Evolutionary conservation across 768 basidiomycete species (phyloP).

Genomic region (Cyclocybe aegerita): DNA sequence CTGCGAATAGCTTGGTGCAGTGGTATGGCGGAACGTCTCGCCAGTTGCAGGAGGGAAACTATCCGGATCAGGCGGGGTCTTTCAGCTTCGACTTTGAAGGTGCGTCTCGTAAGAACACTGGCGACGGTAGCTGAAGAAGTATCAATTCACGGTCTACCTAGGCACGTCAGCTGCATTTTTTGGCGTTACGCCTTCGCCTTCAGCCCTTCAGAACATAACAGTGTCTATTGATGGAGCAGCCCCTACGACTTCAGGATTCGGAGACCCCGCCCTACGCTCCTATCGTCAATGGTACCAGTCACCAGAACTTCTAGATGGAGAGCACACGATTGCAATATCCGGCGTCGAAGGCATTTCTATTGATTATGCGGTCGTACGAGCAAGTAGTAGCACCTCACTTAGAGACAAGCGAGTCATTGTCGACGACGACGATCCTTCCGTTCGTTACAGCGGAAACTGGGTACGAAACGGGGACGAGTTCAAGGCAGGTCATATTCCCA

Average conservation of each 20-base stretch:
- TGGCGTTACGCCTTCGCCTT: slow-evolving; percentile 8
- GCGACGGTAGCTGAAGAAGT: not conserved
- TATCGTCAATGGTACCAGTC: slow-evolving; percentile 19
- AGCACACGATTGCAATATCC: slow-evolving; percentile 13
- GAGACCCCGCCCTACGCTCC: slow-evolving; percentile 6
- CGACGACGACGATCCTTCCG: slow-evolving; percentile 11
- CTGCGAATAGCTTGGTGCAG: not conserved
- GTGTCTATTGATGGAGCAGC: slow-evolving; percentile 15
- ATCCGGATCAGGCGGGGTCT: slow-evolving; percentile 1
- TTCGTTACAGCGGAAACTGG: slow-evolving; percentile 12
- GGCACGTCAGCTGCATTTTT: slow-evolving; percentile 12
- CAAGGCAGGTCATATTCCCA: not conserved
- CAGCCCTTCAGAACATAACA: slow-evolving; percentile 2
- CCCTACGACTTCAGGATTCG: slow-evolving; percentile 2
- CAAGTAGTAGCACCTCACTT: slow-evolving; percentile 13
- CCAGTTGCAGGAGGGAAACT: not conserved
- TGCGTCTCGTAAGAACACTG: not conserved
- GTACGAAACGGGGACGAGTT: not conserved
- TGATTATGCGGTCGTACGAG: slow-evolving; percentile 13
- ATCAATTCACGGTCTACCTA: not conserved
- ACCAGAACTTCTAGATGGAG: slow-evolving; percentile 10
- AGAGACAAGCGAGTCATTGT: slow-evolving; percentile 13
- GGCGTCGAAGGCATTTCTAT: not conserved
- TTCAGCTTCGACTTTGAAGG: slow-evolving; percentile 13
- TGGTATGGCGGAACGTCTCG: slow-evolving; percentile 10